Evolutionary conservation across 106 monocot species (phyloP).

Genomic region (Amphibolis antarctica): DNA sequence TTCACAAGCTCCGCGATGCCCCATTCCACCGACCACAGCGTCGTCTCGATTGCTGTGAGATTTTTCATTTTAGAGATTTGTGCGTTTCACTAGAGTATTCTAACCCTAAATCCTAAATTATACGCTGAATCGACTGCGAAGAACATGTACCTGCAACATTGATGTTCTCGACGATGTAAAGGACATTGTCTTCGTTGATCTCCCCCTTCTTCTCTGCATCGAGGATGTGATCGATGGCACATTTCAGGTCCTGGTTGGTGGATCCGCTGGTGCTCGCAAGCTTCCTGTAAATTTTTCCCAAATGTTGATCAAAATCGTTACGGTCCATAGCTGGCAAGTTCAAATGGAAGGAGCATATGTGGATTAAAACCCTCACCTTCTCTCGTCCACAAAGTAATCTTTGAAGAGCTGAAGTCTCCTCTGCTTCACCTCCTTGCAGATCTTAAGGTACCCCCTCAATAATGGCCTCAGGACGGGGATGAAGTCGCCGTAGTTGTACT

Average conservation of each 20-base stretch:
- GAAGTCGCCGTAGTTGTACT: constrained; percentile 37
- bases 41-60: constrained; percentile 49
- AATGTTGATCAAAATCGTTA: no score
- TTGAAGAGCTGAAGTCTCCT: constrained; percentile 8
- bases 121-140: no score
- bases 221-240: constrained; percentile 45
- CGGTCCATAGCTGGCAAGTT: no score
- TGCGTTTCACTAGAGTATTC: no score
- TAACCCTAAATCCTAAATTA: no score
- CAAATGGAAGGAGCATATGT: no score
- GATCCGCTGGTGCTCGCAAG: constrained; percentile 4
- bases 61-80: neutral
- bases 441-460: constrained; percentile 11
- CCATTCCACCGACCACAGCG: constrained; percentile 68
- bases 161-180: constrained; percentile 73
- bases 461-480: constrained; percentile 19
- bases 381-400: constrained; percentile 8
- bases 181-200: constrained; percentile 46
- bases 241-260: constrained; percentile 19
- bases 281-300: constrained; percentile 4
- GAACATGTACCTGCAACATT: constrained; percentile 36
- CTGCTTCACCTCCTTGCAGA: constrained; percentile 11
- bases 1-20: constrained; percentile 55
- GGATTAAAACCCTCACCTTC: no score
- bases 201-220: constrained; percentile 46